phyloP scores from a whole-genome alignment of 192 early-diverging fungal species.

The Coemansia sp. region DNA sequence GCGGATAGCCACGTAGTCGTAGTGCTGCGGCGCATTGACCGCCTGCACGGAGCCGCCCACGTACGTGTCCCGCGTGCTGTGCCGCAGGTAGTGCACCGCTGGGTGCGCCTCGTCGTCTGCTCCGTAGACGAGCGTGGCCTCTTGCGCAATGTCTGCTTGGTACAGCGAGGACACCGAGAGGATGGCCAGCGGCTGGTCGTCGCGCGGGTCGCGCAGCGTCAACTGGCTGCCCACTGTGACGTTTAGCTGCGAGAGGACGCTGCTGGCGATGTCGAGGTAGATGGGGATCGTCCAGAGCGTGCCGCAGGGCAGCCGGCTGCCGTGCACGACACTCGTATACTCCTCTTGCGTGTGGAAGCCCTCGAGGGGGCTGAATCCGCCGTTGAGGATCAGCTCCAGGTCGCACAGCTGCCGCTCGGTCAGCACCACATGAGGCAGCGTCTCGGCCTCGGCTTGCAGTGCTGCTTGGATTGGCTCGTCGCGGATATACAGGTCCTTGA shows the following conservation, averaged over 20 bases:
- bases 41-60: slow-evolving; percentile 89
- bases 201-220: slow-evolving; percentile 81
- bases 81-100: slow-evolving; percentile 84
- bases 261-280: slow-evolving; percentile 78
- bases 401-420: slow-evolving; percentile 95
- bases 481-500: slow-evolving; percentile 88
- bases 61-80: slow-evolving; percentile 75
- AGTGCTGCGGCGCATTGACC: slow-evolving; percentile 83
- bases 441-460: slow-evolving; percentile 69
- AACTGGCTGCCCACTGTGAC: slow-evolving; percentile 65
- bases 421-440: slow-evolving; percentile 72
- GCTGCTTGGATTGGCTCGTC: slow-evolving; percentile 71
- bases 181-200: slow-evolving; percentile 83
- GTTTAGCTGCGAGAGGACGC: slow-evolving; percentile 61
- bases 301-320: slow-evolving; percentile 77
- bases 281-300: slow-evolving; percentile 91
- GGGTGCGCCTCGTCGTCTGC: slow-evolving; percentile 88
- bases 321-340: slow-evolving; percentile 83
- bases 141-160: slow-evolving; percentile 73
- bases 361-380: slow-evolving; percentile 96
- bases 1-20: slow-evolving; percentile 86
- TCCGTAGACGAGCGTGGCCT: slow-evolving; percentile 86
- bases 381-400: slow-evolving; percentile 92
- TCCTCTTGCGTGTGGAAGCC: slow-evolving; percentile 88
- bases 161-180: slow-evolving; percentile 86